Percentiles rank a stretch among this genome's conserved stretches.
Evolutionary conservation across 2,329 filamentous ascomycete genomes (phyloP).

Genomic region (Eutypella sp.): DNA sequence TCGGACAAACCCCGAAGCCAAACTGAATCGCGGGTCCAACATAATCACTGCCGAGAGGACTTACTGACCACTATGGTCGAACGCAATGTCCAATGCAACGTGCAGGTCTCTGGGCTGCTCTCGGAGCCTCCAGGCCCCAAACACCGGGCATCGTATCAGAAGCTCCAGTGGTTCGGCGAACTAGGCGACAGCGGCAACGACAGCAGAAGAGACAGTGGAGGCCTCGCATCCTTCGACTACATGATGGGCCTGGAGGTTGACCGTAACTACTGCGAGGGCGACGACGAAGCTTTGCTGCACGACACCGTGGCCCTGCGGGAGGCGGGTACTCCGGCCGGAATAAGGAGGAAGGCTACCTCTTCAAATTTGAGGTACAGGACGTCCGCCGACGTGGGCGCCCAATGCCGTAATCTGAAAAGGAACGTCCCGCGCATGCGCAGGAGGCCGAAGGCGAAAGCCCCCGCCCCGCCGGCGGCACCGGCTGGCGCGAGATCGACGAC

Average conservation of each 20-base stretch:
- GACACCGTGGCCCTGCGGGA: conserved; percentile 14
- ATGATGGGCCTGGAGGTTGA: conserved; percentile 20
- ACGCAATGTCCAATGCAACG: conserved; percentile 24
- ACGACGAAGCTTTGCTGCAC: conserved; percentile 12
- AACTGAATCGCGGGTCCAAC: conserved; percentile 10
- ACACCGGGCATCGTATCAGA: conserved; percentile 3
- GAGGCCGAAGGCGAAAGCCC: conserved; percentile 12
- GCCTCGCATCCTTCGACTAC: neutral
- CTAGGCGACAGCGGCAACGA: conserved; percentile 4
- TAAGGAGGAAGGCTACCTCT: conserved; percentile 19
- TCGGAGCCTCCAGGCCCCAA: conserved; percentile 9
- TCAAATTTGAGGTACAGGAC: conserved; percentile 21
- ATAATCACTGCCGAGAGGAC: conserved; percentile 15
- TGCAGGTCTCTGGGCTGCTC: conserved; percentile 18
- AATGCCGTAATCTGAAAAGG: conserved; percentile 25
- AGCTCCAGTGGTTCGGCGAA: conserved; percentile 1
- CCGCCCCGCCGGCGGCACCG: conserved; percentile 4
- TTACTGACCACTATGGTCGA: conserved; percentile 25
- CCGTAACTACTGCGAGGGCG: conserved; percentile 8
- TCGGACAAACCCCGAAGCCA: conserved; percentile 6
- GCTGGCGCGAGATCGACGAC: conserved; percentile 7
- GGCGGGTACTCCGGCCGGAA: conserved; percentile 17
- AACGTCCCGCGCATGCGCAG: conserved; percentile 24
- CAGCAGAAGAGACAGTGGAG: neutral
- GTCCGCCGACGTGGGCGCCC: conserved; percentile 20